Conservation (phyloP, 2,329 filamentous ascomycete genomes). For the Alternaria infectoria region DNA sequence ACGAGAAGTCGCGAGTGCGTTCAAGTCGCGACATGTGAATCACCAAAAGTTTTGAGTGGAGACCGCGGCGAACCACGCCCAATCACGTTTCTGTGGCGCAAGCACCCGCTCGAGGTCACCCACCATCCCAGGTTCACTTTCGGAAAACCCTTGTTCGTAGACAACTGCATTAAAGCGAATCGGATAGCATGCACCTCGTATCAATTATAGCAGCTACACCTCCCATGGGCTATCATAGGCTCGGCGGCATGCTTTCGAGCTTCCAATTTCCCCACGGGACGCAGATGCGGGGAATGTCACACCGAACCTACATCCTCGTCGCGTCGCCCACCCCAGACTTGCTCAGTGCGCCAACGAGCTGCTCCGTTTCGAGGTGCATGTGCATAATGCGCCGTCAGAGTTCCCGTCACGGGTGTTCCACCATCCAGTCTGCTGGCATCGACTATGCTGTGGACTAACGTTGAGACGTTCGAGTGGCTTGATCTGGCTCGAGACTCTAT, state of each 20-base stretch:
- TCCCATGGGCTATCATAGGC: neutral
- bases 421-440: neutral
- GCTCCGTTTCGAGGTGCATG: neutral
- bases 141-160: neutral
- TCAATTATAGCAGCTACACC: neutral
- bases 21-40: conserved; percentile 3
- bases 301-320: neutral
- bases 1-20: conserved; percentile 7
- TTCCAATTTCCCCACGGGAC: neutral
- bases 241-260: neutral
- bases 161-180: neutral
- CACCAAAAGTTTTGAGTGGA: conserved; percentile 13
- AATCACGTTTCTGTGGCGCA: neutral
- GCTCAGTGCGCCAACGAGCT: neutral
- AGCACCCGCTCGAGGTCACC: neutral
- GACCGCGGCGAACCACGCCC: neutral
- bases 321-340: neutral
- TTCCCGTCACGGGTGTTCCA: neutral
- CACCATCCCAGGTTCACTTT: neutral
- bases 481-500: neutral
- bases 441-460: neutral
- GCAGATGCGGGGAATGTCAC: conserved; percentile 5
- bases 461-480: neutral
- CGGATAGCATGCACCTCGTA: neutral
- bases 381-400: neutral